Base-by-base conservation (phyloP, 176 grass and related monocot species). In the Puccinellia tenuiflora region DNA sequence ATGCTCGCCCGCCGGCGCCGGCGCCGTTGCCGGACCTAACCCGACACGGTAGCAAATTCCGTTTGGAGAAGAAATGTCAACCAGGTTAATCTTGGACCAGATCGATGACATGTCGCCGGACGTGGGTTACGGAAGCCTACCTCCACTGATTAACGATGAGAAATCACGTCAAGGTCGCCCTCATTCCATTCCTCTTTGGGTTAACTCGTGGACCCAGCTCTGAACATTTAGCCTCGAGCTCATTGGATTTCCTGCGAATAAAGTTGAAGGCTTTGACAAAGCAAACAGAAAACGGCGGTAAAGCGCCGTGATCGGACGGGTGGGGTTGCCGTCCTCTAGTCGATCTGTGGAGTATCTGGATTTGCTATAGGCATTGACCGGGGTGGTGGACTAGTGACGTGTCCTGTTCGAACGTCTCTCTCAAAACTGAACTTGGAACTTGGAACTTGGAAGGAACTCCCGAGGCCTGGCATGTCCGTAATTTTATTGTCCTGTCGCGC, bases 71-170 rank as follows among this genome's bases (percentile, higher is more conserved):
- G 17, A 68, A 57, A 80, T 85, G 69, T 68, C 63, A n/a, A 68
- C 12, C n/a, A 8, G 1, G 5, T 47, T 81, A 29, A 37, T 24
- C 29, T 48, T 68, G 15, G 42, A 29, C 28, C 17, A 40, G 29
- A 78, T 75, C 60, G 7, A 48, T 35, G 54, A 47, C 45, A 43
- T 9, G 6, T 24, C 33, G 3, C 13, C 24, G 26, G 68, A 15
- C 20, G 13, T 21, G 68, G 69, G 47, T 28, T 5, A 9, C 69
- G 52, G 77, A 35, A 68, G 78, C 88, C 88, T 86, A 89, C 63
- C 83, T 48, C 78, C 62, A 86, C 63, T 85, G 11, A 5, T 52
- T 1, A 52, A 74, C 42, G 39, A 48, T 29, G 48, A 20, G 18
- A 73, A 39, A 60, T 22, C 29, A 62, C 7, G 31, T 20, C 45